Percentiles rank a stretch among this genome's conserved stretches.
phyloP scores from a whole-genome alignment of 148 eudicot species.

The Vaccinium myrtillus region DNA sequence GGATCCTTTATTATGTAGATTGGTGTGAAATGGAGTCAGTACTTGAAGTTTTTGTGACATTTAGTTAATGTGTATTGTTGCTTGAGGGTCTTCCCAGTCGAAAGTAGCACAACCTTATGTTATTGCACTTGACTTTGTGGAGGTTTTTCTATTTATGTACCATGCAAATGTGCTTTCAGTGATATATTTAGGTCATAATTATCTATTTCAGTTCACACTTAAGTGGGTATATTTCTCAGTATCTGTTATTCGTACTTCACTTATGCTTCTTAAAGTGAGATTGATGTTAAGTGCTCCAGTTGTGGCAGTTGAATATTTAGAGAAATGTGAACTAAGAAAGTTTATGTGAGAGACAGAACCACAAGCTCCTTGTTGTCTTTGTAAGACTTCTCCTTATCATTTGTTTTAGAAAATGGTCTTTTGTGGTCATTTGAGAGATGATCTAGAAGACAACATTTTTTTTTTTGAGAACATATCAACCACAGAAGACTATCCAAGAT shows the following conservation, averaged over 20 bases:
- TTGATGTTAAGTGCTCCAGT: not conserved
- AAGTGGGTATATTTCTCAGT: not conserved
- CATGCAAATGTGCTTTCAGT: not conserved
- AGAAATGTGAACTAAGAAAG: not conserved
- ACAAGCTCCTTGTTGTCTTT: no score
- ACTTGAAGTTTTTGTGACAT: no score
- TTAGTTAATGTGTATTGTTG: not conserved
- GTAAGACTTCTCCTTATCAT: no score
- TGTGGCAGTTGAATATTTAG: not conserved
- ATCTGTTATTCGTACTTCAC: not conserved
- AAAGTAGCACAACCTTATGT: not conserved
- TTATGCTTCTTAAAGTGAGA: not conserved
- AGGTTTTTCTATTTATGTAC: not conserved
- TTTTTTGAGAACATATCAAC: no score
- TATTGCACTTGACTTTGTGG: not conserved
- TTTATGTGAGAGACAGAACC: no score
- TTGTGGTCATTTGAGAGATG: no score
- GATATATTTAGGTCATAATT: not conserved
- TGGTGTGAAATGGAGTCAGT: no score
- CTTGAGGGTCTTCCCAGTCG: not conserved
- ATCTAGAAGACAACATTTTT: no score
- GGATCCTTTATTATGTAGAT: no score
- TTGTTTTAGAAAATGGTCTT: no score
- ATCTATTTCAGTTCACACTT: not conserved
- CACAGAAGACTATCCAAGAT: no score